Conservation (phyloP, 1,284 basidiomycete genomes). For the Anthracocystis panici-leucophaei region DNA sequence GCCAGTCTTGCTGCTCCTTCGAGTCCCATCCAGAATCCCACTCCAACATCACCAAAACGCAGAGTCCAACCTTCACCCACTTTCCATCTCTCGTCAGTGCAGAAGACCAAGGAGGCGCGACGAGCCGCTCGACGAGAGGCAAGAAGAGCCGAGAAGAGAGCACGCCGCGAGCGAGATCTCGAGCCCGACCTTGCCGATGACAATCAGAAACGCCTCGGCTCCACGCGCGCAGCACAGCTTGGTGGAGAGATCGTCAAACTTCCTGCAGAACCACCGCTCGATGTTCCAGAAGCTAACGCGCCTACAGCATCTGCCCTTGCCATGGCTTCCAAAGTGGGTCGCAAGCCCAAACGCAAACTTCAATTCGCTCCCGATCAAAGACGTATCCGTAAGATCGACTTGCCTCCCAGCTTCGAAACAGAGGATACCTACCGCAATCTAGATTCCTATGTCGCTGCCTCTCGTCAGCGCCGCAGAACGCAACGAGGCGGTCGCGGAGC, state of each 20-base stretch:
- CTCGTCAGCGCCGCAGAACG: constrained; percentile 45
- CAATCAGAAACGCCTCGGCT: constrained; percentile 14
- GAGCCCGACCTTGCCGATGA: constrained; percentile 21
- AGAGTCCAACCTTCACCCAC: constrained; percentile 12
- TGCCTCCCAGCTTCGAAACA: constrained; percentile 60
- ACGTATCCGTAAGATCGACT: constrained; percentile 59
- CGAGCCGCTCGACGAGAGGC: constrained; percentile 32
- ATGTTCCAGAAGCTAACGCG: constrained; percentile 49
- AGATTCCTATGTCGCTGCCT: constrained; percentile 61
- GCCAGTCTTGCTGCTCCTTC: constrained; percentile 29
- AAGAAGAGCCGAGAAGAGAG: constrained; percentile 16
- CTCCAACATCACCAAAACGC: constrained; percentile 9
- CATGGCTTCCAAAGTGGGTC: constrained; percentile 47
- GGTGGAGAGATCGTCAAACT: constrained; percentile 43
- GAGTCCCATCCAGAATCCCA: constrained; percentile 14
- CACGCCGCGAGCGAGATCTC: constrained; percentile 24
- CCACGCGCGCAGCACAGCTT: constrained; percentile 34
- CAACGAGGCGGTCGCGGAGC: constrained; percentile 14
- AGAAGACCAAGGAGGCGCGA: constrained; percentile 44
- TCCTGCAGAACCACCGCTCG: constrained; percentile 43
- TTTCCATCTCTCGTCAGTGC: constrained; percentile 29
- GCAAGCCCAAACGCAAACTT: constrained; percentile 49
- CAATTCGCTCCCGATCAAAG: constrained; percentile 64
- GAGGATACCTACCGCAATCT: constrained; percentile 65
- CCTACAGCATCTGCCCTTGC: constrained; percentile 47